Evolutionary conservation across 1,139 yeast genomes (phyloP).

Genomic region (Hansenula sp.): DNA sequence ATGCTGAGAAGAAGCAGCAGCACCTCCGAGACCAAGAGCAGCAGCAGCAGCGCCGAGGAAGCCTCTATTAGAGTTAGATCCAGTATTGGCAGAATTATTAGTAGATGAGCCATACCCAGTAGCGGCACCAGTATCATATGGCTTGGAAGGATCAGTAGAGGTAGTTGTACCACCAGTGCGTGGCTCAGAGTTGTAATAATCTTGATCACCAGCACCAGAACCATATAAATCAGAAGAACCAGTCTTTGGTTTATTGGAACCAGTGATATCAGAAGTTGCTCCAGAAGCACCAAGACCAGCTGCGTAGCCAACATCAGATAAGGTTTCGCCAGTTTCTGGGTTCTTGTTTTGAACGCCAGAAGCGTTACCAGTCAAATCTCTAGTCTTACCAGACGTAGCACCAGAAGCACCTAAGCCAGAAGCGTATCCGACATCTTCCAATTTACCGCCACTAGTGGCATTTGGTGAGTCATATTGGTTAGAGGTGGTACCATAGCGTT

Average conservation of each 20-base stretch:
- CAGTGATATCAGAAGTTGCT: constrained; percentile 2
- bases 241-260: neutral
- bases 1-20: constrained; percentile 9
- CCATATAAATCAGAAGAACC: neutral
- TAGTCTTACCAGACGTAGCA: constrained; percentile 7
- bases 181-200: constrained; percentile 1
- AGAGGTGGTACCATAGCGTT: neutral
- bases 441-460: neutral
- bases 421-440: neutral
- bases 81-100: neutral
- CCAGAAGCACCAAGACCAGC: constrained; percentile 12
- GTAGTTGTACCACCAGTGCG: constrained; percentile 2
- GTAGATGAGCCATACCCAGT: neutral
- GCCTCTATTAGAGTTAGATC: constrained; percentile 5
- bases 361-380: neutral
- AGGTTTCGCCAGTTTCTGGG: constrained; percentile 8
- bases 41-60: constrained; percentile 19
- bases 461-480: neutral
- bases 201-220: constrained; percentile 1
- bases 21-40: constrained; percentile 17
- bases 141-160: constrained; percentile 1
- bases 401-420: constrained; percentile 11
- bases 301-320: constrained; percentile 6
- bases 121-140: constrained; percentile 2
- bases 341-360: neutral